Conservation (phyloP, 257 asterid species). For the Solanum chmielewskii region DNA sequence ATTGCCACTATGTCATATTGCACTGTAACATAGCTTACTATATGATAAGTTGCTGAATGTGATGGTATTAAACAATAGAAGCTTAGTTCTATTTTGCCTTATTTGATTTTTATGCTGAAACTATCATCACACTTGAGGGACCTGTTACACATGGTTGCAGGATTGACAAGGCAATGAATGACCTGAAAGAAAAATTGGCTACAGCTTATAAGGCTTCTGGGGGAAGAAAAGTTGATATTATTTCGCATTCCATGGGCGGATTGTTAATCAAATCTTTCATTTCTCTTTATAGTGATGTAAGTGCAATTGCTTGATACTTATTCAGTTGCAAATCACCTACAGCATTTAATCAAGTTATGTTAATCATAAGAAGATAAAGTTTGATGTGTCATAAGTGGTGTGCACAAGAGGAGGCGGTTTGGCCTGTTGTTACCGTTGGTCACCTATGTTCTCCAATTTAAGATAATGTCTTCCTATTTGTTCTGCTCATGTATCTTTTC, state of each 20-base stretch:
- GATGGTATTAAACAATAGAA: not conserved
- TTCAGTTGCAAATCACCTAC: not conserved
- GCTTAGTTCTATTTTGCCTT: not conserved
- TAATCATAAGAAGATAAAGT: not conserved
- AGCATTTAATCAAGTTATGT: not conserved
- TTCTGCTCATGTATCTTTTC: not conserved
- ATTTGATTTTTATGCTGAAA: not conserved
- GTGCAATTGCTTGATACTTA: slow-evolving; percentile 10
- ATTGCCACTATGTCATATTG: not conserved
- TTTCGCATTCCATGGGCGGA: slow-evolving; percentile 95
- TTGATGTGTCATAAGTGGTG: not conserved
- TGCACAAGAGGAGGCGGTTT: not conserved
- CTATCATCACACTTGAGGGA: not conserved
- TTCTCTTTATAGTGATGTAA: slow-evolving; percentile 57
- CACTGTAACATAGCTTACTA: not conserved
- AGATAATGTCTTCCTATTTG: not conserved
- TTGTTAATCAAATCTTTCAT: slow-evolving; percentile 63
- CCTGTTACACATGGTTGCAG: slow-evolving; percentile 27
- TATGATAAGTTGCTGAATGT: not conserved
- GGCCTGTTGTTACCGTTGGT: not conserved
- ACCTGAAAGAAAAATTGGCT: slow-evolving; percentile 55
- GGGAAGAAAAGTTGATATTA: slow-evolving; percentile 78
- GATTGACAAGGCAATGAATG: slow-evolving; percentile 64
- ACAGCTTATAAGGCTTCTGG: slow-evolving; percentile 85
- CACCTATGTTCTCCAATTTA: not conserved